A percentile compares a stretch with the other conserved stretches of the same genome.
These are phyloP conservation scores for Cicer judaicum DNA, from an alignment of 306 rosid genomes.

Conservation along the genomic window DNA sequence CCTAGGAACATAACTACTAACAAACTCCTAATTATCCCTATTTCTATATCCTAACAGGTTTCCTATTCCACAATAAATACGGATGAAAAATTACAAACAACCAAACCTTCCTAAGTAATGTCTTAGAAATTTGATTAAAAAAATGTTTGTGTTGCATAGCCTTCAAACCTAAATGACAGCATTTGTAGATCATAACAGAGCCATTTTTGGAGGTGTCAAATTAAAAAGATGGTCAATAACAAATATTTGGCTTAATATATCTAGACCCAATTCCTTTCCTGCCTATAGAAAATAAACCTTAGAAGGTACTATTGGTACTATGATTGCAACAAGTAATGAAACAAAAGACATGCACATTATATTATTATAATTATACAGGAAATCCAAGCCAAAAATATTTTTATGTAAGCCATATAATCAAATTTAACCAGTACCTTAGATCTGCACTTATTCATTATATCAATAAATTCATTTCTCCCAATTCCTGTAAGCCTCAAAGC, in stretches of 20 bases:
- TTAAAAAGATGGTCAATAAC: constrained; percentile 27
- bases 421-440: constrained; percentile 75
- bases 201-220: constrained; percentile 10
- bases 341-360: constrained; percentile 22
- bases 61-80: constrained; percentile 19
- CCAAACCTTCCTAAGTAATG: background rate
- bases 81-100: background rate
- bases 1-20: too few relatives aligned
- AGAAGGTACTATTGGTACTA: constrained; percentile 8
- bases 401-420: constrained; percentile 18
- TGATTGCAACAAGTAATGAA: constrained; percentile 24
- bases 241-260: constrained; percentile 27
- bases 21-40: too few relatives aligned
- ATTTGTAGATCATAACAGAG: constrained; percentile 19
- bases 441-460: constrained; percentile 97
- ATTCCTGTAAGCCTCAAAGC: constrained; percentile 94
- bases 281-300: constrained; percentile 27
- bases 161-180: constrained; percentile 16
- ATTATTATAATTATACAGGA: constrained; percentile 6
- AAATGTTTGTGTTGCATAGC: background rate
- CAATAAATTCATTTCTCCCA: constrained; percentile 97
- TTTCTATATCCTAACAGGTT: background rate
- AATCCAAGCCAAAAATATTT: constrained; percentile 26
- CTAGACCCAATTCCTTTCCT: background rate
- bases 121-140: constrained; percentile 17